These are phyloP conservation scores for Coniochaeta sp. DNA, from an alignment of 2,329 filamentous ascomycete genomes.

Conservation along the genomic window DNA sequence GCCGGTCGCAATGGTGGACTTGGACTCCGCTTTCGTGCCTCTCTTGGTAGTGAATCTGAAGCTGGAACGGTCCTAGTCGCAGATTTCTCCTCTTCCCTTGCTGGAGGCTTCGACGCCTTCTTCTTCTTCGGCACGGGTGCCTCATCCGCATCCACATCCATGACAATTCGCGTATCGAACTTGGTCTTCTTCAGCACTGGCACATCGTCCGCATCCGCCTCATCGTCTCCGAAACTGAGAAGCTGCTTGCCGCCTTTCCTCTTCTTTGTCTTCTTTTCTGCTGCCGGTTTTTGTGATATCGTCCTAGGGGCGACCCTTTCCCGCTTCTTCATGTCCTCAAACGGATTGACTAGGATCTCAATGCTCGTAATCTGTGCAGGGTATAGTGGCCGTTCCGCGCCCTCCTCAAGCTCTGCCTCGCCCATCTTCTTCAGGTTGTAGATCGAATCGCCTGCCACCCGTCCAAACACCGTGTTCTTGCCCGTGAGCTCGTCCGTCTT, in stretches of 20 bases:
- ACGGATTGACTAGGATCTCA: conserved; percentile 76
- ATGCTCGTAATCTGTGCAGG: conserved; percentile 69
- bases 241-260: conserved; percentile 69
- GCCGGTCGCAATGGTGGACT: conserved; percentile 6
- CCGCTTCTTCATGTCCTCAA: conserved; percentile 71
- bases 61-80: conserved; percentile 8
- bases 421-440: conserved; percentile 94
- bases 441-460: conserved; percentile 88
- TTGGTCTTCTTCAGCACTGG: conserved; percentile 68
- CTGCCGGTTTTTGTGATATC: conserved; percentile 33
- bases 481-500: conserved; percentile 79
- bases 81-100: conserved; percentile 6
- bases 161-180: conserved; percentile 70
- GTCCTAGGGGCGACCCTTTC: conserved; percentile 45
- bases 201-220: conserved; percentile 48
- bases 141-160: conserved; percentile 42
- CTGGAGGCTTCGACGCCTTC: conserved; percentile 18
- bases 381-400: conserved; percentile 77
- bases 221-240: conserved; percentile 70
- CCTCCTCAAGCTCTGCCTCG: conserved; percentile 73
- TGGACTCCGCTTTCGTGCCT: conserved; percentile 1
- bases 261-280: conserved; percentile 57
- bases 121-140: conserved; percentile 17
- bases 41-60: conserved; percentile 7
- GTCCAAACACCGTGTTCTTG: conserved; percentile 89